phyloP scores from a whole-genome alignment of 179 eudicot genomes.

The Beta lomatogona region DNA sequence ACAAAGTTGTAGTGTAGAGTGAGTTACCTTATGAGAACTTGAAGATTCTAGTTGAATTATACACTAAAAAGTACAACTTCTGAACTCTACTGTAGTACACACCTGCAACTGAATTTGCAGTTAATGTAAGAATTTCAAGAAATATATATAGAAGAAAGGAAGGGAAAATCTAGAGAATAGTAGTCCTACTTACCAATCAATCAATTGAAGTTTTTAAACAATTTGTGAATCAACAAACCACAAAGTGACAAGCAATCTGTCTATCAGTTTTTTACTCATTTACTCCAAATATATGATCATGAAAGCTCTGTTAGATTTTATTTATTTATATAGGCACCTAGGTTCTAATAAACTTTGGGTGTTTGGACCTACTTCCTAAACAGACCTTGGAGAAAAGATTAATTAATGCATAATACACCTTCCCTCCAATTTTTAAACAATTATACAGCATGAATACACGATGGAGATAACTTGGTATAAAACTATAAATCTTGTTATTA shows the following conservation, averaged over 20 bases:
- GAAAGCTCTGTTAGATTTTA: conserved; percentile 17
- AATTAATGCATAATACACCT: neutral
- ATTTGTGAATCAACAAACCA: conserved; percentile 11
- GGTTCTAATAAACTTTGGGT: neutral
- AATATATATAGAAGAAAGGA: neutral
- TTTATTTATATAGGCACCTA: neutral
- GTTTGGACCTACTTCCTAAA: conserved; percentile 7
- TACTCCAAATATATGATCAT: conserved; percentile 6
- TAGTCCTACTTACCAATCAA: conserved; percentile 4
- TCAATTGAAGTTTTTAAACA: conserved; percentile 11
- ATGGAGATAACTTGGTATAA: neutral
- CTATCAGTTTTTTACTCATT: neutral
- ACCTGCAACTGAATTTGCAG: conserved; percentile 24
- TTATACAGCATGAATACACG: neutral
- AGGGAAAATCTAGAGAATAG: conserved; percentile 20
- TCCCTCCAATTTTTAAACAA: neutral
- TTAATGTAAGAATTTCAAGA: conserved; percentile 3
- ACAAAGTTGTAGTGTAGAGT: neutral
- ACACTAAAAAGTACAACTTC: conserved; percentile 17
- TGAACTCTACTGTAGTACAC: conserved; percentile 14
- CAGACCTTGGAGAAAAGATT: neutral
- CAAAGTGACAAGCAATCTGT: conserved; percentile 6
- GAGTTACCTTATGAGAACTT: conserved; percentile 25
- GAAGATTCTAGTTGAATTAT: neutral
- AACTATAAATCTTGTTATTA: neutral